These are phyloP conservation scores for Chalaropsis thielavioides DNA, from an alignment of 2,329 filamentous ascomycete species.

Conservation along the genomic window DNA sequence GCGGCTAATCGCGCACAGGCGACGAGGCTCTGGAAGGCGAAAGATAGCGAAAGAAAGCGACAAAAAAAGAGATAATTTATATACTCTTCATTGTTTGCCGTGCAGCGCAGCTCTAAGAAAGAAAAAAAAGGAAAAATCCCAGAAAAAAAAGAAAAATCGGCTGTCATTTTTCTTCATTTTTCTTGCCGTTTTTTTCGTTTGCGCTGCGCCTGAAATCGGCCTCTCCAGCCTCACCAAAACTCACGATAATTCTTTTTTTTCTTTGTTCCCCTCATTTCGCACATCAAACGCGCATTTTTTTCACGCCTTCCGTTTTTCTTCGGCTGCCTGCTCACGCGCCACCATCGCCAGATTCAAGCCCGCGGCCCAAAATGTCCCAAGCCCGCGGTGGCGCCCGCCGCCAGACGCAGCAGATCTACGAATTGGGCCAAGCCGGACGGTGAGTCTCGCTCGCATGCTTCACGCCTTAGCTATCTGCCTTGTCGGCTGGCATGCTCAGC, in stretches of 20 bases:
- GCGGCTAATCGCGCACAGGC: background rate
- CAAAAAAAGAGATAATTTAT: background rate
- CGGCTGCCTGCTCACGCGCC: background rate
- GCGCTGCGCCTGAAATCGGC: background rate
- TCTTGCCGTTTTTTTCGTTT: background rate
- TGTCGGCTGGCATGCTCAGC: conserved; percentile 2
- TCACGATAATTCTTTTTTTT: background rate
- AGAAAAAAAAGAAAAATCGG: background rate
- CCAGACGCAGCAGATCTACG: conserved; percentile 19
- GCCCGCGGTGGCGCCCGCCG: conserved; percentile 13
- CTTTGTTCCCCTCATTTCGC: background rate
- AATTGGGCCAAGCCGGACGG: conserved; percentile 28
- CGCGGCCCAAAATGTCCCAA: conserved; percentile 8
- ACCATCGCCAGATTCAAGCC: background rate
- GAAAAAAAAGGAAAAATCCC: background rate
- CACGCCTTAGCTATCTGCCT: background rate
- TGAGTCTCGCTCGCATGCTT: conserved; percentile 20
- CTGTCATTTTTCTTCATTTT: background rate
- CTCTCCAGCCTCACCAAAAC: background rate
- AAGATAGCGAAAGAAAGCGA: background rate
- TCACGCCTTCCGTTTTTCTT: background rate
- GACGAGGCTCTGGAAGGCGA: background rate
- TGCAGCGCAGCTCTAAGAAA: background rate
- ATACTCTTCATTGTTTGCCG: background rate
- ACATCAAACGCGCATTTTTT: background rate